Evolutionary conservation across 1,284 basidiomycete species (phyloP).

Genomic region (Tilletia horrida): DNA sequence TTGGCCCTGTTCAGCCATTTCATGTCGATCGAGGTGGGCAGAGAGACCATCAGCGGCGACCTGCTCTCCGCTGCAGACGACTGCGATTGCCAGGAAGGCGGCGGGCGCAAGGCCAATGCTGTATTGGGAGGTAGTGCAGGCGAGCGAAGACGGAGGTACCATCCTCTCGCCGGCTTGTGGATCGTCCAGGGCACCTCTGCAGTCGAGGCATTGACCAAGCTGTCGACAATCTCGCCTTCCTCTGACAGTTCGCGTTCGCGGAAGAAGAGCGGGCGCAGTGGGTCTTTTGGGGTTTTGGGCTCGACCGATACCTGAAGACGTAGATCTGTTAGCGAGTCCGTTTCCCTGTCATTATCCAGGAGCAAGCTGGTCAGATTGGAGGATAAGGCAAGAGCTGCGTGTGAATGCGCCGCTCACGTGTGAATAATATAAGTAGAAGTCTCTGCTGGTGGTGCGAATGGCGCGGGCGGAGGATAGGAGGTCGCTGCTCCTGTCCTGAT

Average conservation of each 20-base stretch:
- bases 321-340: constrained; percentile 4
- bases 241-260: constrained; percentile 33
- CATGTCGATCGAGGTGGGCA: constrained; percentile 15
- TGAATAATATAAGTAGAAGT: neutral
- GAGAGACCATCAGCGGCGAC: constrained; percentile 1
- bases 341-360: neutral
- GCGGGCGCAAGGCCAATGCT: constrained; percentile 34
- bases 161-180: constrained; percentile 38
- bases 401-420: neutral
- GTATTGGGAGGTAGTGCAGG: constrained; percentile 33
- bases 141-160: constrained; percentile 41
- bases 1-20: constrained; percentile 1
- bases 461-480: neutral
- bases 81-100: neutral
- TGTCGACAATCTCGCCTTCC: constrained; percentile 44
- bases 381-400: too few relatives aligned
- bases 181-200: constrained; percentile 36
- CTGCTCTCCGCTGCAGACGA: neutral
- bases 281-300: constrained; percentile 23
- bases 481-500: too few relatives aligned
- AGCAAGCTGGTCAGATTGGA: too few relatives aligned
- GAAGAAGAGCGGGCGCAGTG: constrained; percentile 33
- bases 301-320: constrained; percentile 1
- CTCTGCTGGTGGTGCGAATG: neutral
- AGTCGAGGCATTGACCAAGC: constrained; percentile 32